Percentiles rank a stretch among this genome's conserved stretches.
phyloP scores from a whole-genome alignment of 1,284 basidiomycete species.

The Ustilago xerochloae region DNA sequence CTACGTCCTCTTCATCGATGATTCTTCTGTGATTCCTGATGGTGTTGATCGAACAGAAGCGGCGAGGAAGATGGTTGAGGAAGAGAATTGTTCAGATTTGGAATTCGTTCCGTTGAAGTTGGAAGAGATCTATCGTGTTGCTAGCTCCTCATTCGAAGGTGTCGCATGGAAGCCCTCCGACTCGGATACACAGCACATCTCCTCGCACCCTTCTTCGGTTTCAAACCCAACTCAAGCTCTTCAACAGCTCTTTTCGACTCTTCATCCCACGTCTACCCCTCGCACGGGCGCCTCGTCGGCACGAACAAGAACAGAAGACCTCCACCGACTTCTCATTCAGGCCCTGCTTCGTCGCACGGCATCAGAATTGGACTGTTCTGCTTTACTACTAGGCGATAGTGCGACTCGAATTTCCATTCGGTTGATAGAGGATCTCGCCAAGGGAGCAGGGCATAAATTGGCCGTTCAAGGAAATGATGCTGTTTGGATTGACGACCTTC shows the following conservation, averaged over 20 bases:
- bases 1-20: conserved; percentile 59
- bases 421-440: conserved; percentile 55
- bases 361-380: conserved; percentile 29
- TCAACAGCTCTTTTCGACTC: conserved; percentile 26
- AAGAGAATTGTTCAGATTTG: conserved; percentile 35
- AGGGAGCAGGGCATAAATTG: conserved; percentile 62
- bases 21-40: conserved; percentile 27
- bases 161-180: conserved; percentile 8
- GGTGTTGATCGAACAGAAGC: conserved; percentile 30
- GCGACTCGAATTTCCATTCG: conserved; percentile 55
- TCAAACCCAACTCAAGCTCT: conserved; percentile 24
- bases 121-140: conserved; percentile 36
- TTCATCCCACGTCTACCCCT: conserved; percentile 40
- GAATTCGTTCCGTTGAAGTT: conserved; percentile 47
- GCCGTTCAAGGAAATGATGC: conserved; percentile 53
- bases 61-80: conserved; percentile 38
- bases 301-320: conserved; percentile 57
- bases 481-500: conserved; percentile 53
- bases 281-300: conserved; percentile 48
- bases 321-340: conserved; percentile 48
- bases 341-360: conserved; percentile 48
- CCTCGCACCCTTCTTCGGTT: not conserved
- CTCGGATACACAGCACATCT: conserved; percentile 17
- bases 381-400: conserved; percentile 54
- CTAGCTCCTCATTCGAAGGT: not conserved